Conservation (phyloP, 2,329 filamentous ascomycete species). For the Fusarium pseudonygamai region DNA sequence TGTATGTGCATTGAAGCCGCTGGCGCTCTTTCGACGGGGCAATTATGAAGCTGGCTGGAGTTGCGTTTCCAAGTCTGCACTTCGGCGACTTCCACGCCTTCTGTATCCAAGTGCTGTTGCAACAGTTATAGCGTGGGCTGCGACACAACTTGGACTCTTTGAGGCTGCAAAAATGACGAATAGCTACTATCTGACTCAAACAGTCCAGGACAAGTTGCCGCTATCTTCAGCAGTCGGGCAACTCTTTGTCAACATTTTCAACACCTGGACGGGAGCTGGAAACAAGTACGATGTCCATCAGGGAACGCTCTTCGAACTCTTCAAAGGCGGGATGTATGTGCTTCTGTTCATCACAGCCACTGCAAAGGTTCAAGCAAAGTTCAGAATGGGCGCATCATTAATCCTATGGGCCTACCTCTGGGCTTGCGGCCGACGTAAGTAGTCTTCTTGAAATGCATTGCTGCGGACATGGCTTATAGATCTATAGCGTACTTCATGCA, state of each 20-base stretch:
- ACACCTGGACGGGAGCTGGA: neutral
- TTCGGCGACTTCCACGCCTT: neutral
- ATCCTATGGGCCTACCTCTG: neutral
- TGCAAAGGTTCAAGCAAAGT: neutral
- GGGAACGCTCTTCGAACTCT: neutral
- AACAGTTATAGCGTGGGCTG: neutral
- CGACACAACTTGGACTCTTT: neutral
- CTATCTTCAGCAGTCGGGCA: neutral
- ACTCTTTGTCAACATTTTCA: neutral
- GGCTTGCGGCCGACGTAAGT: neutral
- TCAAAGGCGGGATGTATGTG: neutral
- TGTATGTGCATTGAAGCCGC: neutral
- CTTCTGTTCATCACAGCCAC: neutral
- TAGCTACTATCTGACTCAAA: neutral
- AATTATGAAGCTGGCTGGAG: neutral
- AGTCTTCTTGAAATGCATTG: rapidly evolving
- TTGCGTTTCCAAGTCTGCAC: neutral
- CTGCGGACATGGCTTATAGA: neutral
- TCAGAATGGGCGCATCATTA: neutral
- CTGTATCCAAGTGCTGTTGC: neutral
- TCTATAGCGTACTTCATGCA: neutral
- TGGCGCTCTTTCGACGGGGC: neutral
- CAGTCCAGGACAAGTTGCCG: neutral
- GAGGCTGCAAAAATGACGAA: neutral
- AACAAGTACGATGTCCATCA: neutral